Base-by-base conservation (phyloP, 2,329 filamentous ascomycete genomes). In the Xylariaceae sp. region DNA sequence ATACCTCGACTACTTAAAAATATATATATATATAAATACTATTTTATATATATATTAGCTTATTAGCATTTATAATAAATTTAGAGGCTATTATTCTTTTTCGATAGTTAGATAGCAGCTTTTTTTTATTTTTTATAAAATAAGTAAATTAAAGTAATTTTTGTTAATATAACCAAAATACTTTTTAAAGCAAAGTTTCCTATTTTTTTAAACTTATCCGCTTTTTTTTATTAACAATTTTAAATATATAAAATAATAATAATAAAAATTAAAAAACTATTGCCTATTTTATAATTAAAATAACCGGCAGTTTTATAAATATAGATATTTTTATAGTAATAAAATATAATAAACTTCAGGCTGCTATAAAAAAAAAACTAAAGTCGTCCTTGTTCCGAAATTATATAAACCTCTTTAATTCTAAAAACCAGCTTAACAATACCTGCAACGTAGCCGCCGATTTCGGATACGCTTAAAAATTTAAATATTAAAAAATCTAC, bases 401-500 rank as follows among this genome's bases (percentile, higher is more conserved):
- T 16, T 32, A 42, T 23, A 21, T 42, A 35, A 36, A 45, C 27
- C 25, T 41, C 16, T 17, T 48, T 16, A 40, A 22, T 22, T 43
- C 41, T 36, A 40, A 40, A 29, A 40, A 48, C 34, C 45, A 48
- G 45, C 35, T 44, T 21, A 29, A 35, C 45, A 25, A 25, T 32
- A 21, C 45, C 6, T 41, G 41, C 41, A 16, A 40, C 36, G 41
- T 48, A 16, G 45, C 45, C 11, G 41, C 37, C 42, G 45, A 44
- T 41, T 45, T 48, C 17, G 37, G 36, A 25, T 12, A 44, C 20
- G 36, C 35, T 2, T 41, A 40, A 29, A 36, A 27, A 16, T 40
- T 48, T 37, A 41, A 48, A 16, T 48, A 44, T 36, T 41, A 48
- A 41, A 41, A 44, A 21, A 21, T 48, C 4, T 20, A 44, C 21